Evolutionary conservation across 2,329 filamentous ascomycete genomes (phyloP), one percentile per base, ranked within the genome.

Genomic region (Stagonosporopsis cucurbitacearum): DNA sequence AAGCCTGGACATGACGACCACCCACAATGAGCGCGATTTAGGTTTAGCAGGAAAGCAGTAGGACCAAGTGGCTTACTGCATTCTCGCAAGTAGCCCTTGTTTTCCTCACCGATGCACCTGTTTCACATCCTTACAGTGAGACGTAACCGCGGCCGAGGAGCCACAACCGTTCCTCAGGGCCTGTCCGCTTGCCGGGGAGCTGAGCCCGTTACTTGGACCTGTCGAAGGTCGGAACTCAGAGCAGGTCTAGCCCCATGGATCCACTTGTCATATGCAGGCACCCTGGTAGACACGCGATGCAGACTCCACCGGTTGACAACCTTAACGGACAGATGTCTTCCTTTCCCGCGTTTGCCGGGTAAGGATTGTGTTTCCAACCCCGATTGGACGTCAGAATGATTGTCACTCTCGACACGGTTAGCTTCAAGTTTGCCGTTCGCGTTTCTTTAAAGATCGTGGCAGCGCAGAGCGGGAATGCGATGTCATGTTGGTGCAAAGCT

Each of bases 251-350:
- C 64, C 65, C 56, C 55, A 44, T 37, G 46, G 52, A 59, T 54
- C 56, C 52, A 56, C 55, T 58, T 57, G 46, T 62, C 56, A 58
- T 66, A 62, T 64, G 63, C 63, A 60, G 32, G 51, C 50, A 69
- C 64, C 68, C 66, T 58, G 57, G 69, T 59, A 62, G 67, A 66
- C 68, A 67, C 61, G 67, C 68, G 67, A 66, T 64, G 60, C 55
- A 58, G 51, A 59, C 54, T 64, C 61, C 60, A 64, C 62, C 50
- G 54, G 55, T 63, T 57, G 50, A 60, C 59, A 58, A 57, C 50
- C 48, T 55, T 52, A 55, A 55, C 55, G 49, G 39, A 57, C 43
- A 63, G 56, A 60, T 61, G 60, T 59, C 58, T 62, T 60, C 56
- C 54, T 60, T 61, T 67, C 61, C 66, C 66, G 66, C 66, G 64